Evolutionary conservation across 306 rosid genomes (phyloP).

Genomic region (Fragaria vesca): DNA sequence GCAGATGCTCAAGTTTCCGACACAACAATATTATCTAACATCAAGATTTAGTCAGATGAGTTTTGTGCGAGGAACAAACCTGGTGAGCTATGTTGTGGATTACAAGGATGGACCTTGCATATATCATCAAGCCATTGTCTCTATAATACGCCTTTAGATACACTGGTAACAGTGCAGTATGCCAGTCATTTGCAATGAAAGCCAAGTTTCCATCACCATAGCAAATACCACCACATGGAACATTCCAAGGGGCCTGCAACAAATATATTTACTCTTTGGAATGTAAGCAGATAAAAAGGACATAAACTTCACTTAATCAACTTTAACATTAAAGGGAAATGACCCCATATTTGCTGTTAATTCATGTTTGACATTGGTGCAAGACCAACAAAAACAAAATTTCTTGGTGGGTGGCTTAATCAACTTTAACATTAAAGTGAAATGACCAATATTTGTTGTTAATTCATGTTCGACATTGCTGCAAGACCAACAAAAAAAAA

Average conservation of each 20-base stretch:
- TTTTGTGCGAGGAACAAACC: slow-evolving; percentile 44
- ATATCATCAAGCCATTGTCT: slow-evolving; percentile 76
- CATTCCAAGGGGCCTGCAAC: slow-evolving; percentile 91
- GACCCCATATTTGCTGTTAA: not conserved
- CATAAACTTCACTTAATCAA: not conserved
- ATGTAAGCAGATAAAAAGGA: slow-evolving; percentile 3
- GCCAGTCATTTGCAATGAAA: slow-evolving; percentile 98
- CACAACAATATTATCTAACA: not conserved
- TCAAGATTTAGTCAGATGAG: not conserved
- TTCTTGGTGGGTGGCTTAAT: not conserved
- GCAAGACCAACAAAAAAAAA: not conserved
- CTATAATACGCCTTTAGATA: slow-evolving; percentile 87
- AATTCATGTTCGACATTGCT: not conserved
- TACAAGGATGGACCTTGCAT: slow-evolving; percentile 80
- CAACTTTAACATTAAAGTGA: not conserved
- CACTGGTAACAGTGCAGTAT: slow-evolving; percentile 89
- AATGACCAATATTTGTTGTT: not conserved
- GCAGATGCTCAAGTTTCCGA: slow-evolving; percentile 8
- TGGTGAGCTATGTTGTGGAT: slow-evolving; percentile 99
- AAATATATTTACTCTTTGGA: not conserved
- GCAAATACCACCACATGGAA: slow-evolving; percentile 92
- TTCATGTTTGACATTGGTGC: not conserved
- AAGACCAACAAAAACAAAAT: not conserved
- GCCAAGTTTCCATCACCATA: slow-evolving; percentile 99
- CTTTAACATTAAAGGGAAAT: not conserved